Base-by-base conservation (phyloP, 202 grass and related monocot species). In the Schoenoplectus tabernaemontani region DNA sequence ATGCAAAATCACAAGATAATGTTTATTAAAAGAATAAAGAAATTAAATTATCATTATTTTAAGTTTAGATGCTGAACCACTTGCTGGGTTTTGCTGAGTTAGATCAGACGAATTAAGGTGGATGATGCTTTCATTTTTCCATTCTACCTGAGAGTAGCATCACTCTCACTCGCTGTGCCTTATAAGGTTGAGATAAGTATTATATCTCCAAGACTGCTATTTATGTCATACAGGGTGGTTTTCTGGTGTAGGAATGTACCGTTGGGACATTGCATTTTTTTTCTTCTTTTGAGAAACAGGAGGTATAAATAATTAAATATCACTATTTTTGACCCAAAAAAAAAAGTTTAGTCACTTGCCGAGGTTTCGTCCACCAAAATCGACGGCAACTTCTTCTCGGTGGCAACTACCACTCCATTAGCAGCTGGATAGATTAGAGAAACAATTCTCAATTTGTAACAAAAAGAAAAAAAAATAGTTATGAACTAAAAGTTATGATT, bases 281-380 rank as follows among this genome's bases (percentile, higher is more conserved):
- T 3, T 4, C 44, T 69, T 44, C 37, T 44, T 68, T 12, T 44
- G 65, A 12, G 9, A 69, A 69, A 39, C 65, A 12, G 1, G 9
- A 42, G n/a, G 38, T 69, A 44, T 23, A 11, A 15, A 4, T 51
- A 3, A 39, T 2, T 39, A 5, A 57, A 54, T 54, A 63, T 17
- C 28, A 61, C 26, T 30, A 47, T 32, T 23, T 26, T 28, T 3
- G 23, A 17, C 48, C 8, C 9, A 46, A 46, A 61, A 32, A 17
- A 57, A 28, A 63, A 43, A 46, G 3, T 1, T 46, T 50, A 51
- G 50, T 66, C 51, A 81, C 85, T 77, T 86, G 87, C 87, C 44
- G 92, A 89, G 54, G 87, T 85, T 83, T 93, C 91, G 85, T 93
- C 91, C 82, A 93, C 91, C 61, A 93, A 79, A 87, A 91, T 89